phyloP scores from a whole-genome alignment of 257 asterid genomes.

The Rubia yunnanensis region DNA sequence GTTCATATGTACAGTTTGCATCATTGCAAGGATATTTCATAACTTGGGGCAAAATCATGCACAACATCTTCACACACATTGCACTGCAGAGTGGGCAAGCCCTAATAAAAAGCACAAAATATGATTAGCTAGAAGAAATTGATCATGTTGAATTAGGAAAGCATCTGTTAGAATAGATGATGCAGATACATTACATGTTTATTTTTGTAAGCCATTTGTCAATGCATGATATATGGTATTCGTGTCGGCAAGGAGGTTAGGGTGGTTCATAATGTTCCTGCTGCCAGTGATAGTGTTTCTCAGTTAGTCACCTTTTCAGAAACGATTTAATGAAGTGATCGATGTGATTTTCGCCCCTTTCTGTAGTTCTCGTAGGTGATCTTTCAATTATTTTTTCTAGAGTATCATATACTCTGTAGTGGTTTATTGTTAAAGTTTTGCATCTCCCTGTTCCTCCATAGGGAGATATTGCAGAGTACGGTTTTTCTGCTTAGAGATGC shows the following conservation, averaged over 20 bases:
- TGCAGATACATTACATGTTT: slow-evolving; percentile 38
- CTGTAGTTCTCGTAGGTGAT: no score
- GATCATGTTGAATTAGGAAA: not conserved
- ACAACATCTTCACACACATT: slow-evolving; percentile 54
- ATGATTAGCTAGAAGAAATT: slow-evolving; percentile 13
- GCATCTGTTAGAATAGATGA: not conserved
- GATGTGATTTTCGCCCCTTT: no score
- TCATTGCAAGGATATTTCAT: slow-evolving; percentile 17
- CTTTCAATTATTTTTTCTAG: no score
- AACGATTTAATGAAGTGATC: no score
- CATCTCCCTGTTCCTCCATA: no score
- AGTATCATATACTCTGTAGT: no score
- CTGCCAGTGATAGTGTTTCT: no score
- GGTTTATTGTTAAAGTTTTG: no score
- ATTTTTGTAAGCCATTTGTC: slow-evolving; percentile 89
- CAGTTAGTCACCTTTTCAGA: no score
- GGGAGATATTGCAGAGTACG: no score
- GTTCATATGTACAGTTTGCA: slow-evolving; percentile 18
- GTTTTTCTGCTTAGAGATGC: no score
- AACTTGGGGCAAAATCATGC: slow-evolving; percentile 31
- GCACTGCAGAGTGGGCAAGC: slow-evolving; percentile 75
- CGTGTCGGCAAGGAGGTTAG: slow-evolving; percentile 77
- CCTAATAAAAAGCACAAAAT: slow-evolving; percentile 32
- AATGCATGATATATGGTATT: slow-evolving; percentile 54
- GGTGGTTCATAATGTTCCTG: no score